These are phyloP conservation scores for Colletotrichum viniferum DNA, from an alignment of 2,329 filamentous ascomycete genomes.

Conservation along the genomic window DNA sequence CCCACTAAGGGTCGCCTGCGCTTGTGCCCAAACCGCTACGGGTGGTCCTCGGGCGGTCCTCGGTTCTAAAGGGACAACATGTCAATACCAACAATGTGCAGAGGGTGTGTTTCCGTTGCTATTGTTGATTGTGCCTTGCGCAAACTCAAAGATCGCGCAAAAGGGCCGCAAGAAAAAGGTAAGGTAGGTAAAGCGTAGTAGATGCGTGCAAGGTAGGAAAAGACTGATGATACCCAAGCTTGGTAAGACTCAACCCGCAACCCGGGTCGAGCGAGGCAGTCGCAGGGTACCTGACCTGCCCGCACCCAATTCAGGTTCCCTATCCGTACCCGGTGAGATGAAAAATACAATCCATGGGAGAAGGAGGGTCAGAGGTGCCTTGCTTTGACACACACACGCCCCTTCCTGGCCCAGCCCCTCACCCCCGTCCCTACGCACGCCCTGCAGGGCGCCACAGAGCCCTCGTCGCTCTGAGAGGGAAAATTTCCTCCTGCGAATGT, in stretches of 20 bases:
- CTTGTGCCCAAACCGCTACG: background rate
- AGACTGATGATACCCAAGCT: background rate
- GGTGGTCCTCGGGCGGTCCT: background rate
- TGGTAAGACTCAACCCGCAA: background rate
- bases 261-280: background rate
- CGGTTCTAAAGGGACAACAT: background rate
- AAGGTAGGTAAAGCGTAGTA: background rate
- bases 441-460: conserved; percentile 3
- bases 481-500: conserved; percentile 10
- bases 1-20: background rate
- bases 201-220: background rate
- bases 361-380: background rate
- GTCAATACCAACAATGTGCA: background rate
- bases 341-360: background rate
- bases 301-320: background rate
- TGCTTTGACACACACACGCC: background rate
- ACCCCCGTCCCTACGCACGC: background rate
- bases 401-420: background rate
- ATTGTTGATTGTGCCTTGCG: background rate
- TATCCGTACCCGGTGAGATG: background rate
- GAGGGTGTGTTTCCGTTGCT: background rate
- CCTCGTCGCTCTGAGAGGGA: background rate
- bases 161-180: background rate
- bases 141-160: background rate
- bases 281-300: background rate